Conservation (phyloP, 306 rosid species). For the Lathyrus sativus region DNA sequence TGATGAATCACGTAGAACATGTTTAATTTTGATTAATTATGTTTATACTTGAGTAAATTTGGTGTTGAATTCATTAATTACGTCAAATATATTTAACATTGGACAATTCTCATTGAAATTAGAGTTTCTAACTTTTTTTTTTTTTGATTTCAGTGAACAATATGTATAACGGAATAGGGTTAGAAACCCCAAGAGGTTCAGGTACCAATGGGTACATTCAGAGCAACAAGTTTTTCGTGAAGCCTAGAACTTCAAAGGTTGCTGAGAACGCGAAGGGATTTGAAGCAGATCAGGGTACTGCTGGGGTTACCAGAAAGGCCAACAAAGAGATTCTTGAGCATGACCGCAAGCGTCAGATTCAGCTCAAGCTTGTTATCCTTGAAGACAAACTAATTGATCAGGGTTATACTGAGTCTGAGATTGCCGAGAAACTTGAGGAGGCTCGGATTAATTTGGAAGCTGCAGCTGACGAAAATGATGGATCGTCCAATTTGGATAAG, state of each 20-base stretch:
- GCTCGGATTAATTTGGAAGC: conserved; percentile 64
- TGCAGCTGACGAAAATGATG: conserved; percentile 42
- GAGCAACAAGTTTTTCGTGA: conserved; percentile 82
- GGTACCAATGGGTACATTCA: conserved; percentile 96
- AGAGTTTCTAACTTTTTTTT: neutral
- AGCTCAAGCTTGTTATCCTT: conserved; percentile 78
- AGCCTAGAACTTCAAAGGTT: conserved; percentile 61
- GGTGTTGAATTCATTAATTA: neutral
- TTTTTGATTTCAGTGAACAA: neutral
- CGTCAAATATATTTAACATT: neutral
- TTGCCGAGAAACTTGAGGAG: conserved; percentile 63
- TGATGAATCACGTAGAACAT: too few relatives aligned
- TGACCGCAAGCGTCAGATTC: conserved; percentile 93
- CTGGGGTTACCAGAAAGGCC: conserved; percentile 69
- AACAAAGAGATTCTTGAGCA: conserved; percentile 88
- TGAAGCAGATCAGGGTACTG: conserved; percentile 58
- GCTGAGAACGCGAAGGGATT: conserved; percentile 64
- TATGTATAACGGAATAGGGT: conserved; percentile 97
- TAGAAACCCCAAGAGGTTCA: conserved; percentile 92
- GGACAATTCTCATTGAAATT: neutral
- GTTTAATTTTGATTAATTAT: too few relatives aligned
- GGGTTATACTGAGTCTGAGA: conserved; percentile 69
- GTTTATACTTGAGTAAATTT: too few relatives aligned
- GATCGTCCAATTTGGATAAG: conserved; percentile 33
- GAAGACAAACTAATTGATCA: conserved; percentile 85